Conservation (phyloP, 176 grass and related monocot genomes). For the bread wheat (Triticum aestivum) region DNA sequence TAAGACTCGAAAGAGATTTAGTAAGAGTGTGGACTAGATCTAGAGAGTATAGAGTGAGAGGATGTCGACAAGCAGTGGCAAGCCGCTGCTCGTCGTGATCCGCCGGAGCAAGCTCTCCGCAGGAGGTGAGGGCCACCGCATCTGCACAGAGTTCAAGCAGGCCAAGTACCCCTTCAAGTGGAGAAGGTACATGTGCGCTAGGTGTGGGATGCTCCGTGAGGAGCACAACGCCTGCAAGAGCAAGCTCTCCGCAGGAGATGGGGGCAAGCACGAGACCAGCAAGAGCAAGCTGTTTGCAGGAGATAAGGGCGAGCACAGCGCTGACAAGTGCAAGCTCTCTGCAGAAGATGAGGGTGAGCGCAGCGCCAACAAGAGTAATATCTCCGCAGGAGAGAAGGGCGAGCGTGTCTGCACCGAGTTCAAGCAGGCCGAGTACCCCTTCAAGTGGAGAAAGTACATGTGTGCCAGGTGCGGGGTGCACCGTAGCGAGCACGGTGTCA, state of each 20-base stretch:
- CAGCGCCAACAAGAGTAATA: background rate
- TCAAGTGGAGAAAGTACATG: conserved; percentile 18
- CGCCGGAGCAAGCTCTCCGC: background rate
- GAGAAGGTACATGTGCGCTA: conserved; percentile 9
- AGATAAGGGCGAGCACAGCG: background rate
- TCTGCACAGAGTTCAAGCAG: background rate
- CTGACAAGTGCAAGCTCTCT: background rate
- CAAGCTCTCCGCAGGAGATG: background rate
- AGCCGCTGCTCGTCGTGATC: background rate
- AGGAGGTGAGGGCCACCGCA: background rate
- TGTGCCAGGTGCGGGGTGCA: background rate
- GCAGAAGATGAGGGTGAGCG: background rate
- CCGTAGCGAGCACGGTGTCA: background rate
- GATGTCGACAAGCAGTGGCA: background rate
- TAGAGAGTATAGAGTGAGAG: background rate
- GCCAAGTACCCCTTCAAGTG: conserved; percentile 7
- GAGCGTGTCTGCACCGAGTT: background rate
- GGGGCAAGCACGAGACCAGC: background rate
- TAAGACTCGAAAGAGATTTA: background rate
- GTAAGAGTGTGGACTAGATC: background rate
- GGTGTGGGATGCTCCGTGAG: background rate
- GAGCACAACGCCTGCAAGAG: background rate
- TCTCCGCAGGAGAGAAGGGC: background rate
- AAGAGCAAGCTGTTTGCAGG: background rate
- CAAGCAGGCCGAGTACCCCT: conserved; percentile 1